These are phyloP conservation scores for Collybia sordida DNA, from an alignment of 768 basidiomycete genomes.

Conservation along the genomic window DNA sequence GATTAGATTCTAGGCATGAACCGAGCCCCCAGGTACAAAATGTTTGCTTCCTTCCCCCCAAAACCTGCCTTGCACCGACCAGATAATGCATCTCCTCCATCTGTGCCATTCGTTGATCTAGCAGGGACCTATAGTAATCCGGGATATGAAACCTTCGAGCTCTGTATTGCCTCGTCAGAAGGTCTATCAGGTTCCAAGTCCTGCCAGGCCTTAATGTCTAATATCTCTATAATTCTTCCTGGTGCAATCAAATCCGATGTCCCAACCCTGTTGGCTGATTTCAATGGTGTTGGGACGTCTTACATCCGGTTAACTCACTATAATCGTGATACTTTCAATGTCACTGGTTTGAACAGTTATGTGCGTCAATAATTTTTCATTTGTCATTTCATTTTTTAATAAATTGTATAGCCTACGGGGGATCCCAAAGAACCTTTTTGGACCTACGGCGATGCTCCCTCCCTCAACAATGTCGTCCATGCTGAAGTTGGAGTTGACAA, in stretches of 20 bases:
- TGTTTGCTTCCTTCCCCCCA: constrained; percentile 2
- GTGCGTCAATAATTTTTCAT: constrained; percentile 7
- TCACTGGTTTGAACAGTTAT: constrained; percentile 13
- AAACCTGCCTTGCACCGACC: constrained; percentile 13
- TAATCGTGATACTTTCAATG: constrained; percentile 20
- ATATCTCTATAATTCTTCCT: constrained; percentile 18
- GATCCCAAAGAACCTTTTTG: constrained; percentile 19
- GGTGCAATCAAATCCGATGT: constrained; percentile 15
- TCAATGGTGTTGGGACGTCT: constrained; percentile 13
- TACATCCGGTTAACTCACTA: constrained; percentile 23
- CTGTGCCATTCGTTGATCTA: constrained; percentile 16
- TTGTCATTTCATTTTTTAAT: background rate
- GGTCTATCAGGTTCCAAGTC: constrained; percentile 6
- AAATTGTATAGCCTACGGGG: constrained; percentile 12
- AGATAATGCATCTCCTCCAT: constrained; percentile 12
- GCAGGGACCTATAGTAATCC: constrained; percentile 20
- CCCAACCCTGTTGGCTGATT: constrained; percentile 21
- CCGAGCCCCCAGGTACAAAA: background rate
- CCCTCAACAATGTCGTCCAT: background rate
- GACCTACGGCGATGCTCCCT: background rate
- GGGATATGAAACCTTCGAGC: constrained; percentile 21
- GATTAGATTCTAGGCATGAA: background rate
- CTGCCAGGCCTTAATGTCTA: constrained; percentile 15
- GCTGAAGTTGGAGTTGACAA: constrained; percentile 16
- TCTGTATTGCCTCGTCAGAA: constrained; percentile 19